Evolutionary conservation across 352 stramenopile genomes (phyloP), one percentile per base, ranked within the genome.

Genomic region (Thraustotheca clavata): DNA sequence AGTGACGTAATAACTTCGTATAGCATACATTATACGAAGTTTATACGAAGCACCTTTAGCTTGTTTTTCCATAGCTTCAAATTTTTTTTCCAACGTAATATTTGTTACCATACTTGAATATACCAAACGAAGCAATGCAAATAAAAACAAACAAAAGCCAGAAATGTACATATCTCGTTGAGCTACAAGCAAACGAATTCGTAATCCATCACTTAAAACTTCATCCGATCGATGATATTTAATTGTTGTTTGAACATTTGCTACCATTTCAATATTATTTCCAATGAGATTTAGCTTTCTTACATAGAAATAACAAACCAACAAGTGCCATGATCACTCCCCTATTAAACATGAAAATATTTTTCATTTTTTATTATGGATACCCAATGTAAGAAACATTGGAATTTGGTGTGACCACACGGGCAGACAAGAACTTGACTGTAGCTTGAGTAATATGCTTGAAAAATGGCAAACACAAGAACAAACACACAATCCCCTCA

Each of bases 101-200:
- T 89, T 91, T 7, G 72, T 83, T 9, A 72, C 79, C 63, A 89
- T 71, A 0, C 79, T 75, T 18, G 73, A 71, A 73, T 91, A 94
- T 66, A 94, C 76, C 12, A 94, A 71, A 35, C 81, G 79, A 20
- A 94, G 71, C 41, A 94, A 67, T 6, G 89, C 54, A 59, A 91
- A 91, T 7, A 91, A 71, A 71, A 94, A 94, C 38, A 94, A 73
- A 34, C 73, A 87, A 67, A 91, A 90, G 67, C 84, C 82, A 32
- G 84, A 80, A 61, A 94, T 91, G 79, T 93, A 94, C 81, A 91
- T 89, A 67, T 94, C 78, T 22, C 84, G 77, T 68, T 93, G 82
- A 0, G 84, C 80, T 16, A 75, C 76, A 59, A 93, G 72, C 59
- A 93, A 59, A 26, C 82, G 84, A 46, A 93, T 87, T n/a, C 84